A percentile compares a stretch with the other conserved stretches of the same genome.
These are phyloP conservation scores for Ciborinia camelliae DNA, from an alignment of 2,329 filamentous ascomycete species.

Conservation along the genomic window DNA sequence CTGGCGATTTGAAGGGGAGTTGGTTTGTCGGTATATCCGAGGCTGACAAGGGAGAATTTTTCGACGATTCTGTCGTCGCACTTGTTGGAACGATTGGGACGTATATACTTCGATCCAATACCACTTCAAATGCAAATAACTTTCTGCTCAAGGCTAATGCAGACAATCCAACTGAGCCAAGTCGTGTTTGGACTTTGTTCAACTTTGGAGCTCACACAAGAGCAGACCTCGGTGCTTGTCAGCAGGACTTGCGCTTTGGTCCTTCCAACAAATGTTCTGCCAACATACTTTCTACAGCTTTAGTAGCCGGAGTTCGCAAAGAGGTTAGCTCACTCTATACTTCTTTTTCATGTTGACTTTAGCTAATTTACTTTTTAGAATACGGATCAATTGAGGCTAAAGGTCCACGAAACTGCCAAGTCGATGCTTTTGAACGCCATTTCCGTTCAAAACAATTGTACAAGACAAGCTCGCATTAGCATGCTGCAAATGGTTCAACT, in stretches of 20 bases:
- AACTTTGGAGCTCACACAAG: constrained; percentile 12
- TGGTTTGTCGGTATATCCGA: constrained; percentile 22
- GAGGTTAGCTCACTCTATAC: constrained; percentile 24
- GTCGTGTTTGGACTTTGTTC: constrained; percentile 20
- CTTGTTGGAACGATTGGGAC: constrained; percentile 29
- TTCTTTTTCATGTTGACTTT: not conserved
- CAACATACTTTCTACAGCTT: constrained; percentile 18
- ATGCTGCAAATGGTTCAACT: constrained; percentile 33
- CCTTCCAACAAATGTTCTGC: constrained; percentile 17
- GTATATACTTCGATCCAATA: constrained; percentile 25
- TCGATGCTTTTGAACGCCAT: constrained; percentile 30
- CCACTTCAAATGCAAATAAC: constrained; percentile 25
- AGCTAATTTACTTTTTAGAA: constrained; percentile 25
- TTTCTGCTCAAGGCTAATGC: constrained; percentile 15
- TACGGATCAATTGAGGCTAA: constrained; percentile 19
- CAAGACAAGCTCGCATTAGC: constrained; percentile 24
- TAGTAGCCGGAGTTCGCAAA: constrained; percentile 29
- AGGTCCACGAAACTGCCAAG: constrained; percentile 25
- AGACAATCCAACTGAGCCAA: constrained; percentile 7
- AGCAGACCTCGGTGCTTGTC: constrained; percentile 7
- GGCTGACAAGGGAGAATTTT: constrained; percentile 3
- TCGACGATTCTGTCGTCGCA: constrained; percentile 13
- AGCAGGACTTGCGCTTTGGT: constrained; percentile 12
- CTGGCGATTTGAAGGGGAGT: not conserved
- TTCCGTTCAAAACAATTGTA: constrained; percentile 19